These are phyloP conservation scores for Macrotyloma uniflorum DNA, from an alignment of 306 rosid genomes.

Conservation along the genomic window DNA sequence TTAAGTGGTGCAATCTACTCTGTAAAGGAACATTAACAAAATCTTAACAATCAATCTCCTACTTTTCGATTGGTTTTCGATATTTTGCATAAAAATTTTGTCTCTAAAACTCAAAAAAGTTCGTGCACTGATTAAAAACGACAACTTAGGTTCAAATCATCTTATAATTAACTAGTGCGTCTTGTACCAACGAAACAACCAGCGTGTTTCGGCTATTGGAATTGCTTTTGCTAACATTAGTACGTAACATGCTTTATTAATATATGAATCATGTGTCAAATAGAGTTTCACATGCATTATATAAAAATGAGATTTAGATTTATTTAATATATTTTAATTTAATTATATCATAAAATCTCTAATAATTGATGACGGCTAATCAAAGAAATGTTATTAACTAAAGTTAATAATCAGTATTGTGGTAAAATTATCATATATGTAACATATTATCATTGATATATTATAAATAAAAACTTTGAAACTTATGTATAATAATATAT, in stretches of 20 bases:
- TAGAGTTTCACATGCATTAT: no score
- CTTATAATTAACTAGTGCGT: background rate
- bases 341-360: no score
- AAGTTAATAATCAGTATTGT: no score
- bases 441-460: no score
- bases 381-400: no score
- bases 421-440: no score
- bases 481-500: no score
- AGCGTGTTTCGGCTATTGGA: background rate
- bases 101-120: constrained; percentile 17
- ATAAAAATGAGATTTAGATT: no score
- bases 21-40: constrained; percentile 35
- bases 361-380: no score
- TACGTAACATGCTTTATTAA: constrained; percentile 13
- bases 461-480: no score
- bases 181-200: background rate
- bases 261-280: background rate
- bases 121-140: background rate
- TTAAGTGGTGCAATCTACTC: constrained; percentile 39
- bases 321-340: no score
- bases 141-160: background rate
- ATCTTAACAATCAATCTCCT: constrained; percentile 21
- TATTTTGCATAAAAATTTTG: constrained; percentile 17
- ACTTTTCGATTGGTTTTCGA: constrained; percentile 12
- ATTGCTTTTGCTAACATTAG: background rate